Evolutionary conservation across 2,329 filamentous ascomycete genomes (phyloP).

Genomic region (Dendryphion nanum): DNA sequence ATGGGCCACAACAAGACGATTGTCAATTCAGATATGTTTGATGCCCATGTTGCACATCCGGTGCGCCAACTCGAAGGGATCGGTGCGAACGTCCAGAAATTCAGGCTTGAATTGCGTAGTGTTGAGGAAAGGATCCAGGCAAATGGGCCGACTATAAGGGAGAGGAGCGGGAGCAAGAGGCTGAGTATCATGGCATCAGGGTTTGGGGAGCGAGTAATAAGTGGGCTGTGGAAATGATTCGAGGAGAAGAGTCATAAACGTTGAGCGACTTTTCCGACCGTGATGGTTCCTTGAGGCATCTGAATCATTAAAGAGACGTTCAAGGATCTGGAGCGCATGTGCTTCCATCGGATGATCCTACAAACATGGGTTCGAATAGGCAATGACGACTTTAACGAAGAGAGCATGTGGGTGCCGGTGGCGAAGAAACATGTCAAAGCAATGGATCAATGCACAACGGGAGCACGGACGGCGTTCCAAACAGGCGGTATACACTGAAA

Average conservation of each 20-base stretch:
- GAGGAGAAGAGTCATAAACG: too few species aligned
- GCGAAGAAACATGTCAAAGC: too few species aligned
- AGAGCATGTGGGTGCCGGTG: too few species aligned
- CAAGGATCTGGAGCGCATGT: too few species aligned
- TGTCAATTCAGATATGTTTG: constrained; percentile 14
- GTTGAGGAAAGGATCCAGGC: constrained; percentile 21
- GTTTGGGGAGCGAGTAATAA: constrained; percentile 23
- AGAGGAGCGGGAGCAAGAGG: constrained; percentile 20
- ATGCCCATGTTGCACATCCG: constrained; percentile 20
- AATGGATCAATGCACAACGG: too few species aligned
- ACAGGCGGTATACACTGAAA: too few species aligned
- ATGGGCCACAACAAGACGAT: constrained; percentile 20
- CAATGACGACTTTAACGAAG: too few species aligned
- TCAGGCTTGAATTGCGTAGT: constrained; percentile 24
- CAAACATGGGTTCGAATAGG: too few species aligned
- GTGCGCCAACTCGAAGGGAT: constrained; percentile 21
- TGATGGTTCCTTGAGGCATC: not conserved
- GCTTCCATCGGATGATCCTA: too few species aligned
- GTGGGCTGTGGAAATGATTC: constrained; percentile 24
- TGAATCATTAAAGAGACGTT: not conserved
- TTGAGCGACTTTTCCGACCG: not conserved
- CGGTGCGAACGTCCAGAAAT: constrained; percentile 20
- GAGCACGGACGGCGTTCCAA: too few species aligned
- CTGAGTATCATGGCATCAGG: constrained; percentile 24
- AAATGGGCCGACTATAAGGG: constrained; percentile 6